Base-by-base conservation (phyloP, 1,284 basidiomycete species). In the Ceratobasidium sp. region DNA sequence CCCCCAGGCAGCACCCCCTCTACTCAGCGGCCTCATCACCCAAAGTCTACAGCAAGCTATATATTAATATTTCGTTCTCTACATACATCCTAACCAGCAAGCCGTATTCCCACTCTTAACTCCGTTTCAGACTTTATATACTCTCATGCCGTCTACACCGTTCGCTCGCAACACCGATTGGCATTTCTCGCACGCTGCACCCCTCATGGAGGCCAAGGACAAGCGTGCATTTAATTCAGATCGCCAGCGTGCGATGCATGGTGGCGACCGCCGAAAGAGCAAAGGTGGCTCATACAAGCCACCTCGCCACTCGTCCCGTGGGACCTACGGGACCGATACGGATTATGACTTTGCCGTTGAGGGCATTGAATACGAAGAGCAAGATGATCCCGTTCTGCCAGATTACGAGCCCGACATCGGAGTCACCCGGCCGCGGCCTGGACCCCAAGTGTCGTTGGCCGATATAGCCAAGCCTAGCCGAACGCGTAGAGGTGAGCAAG, bases 401-500 rank as follows among this genome's bases (percentile, higher is more conserved):
- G 46, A 67, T 1, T 36, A 21, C 10, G 28, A 55, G 26, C 53
- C 48, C 50, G 48, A 67, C 32, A 34, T 41, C 50, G 50, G 48
- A 41, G n/a, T n/a, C n/a, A n/a, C n/a, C n/a, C n/a, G n/a, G n/a
- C n/a, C n/a, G n/a, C 48, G 62, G 36, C 23, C 48, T 6, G 50
- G n/a, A 18, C 59, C 62, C 10, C 32, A 55, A 21, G 50, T 67
- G 16, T 23, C 48, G 23, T 53, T 67, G 62, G 62, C 62, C 32
- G 62, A 53, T 46, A 53, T 67, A 67, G 52, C 52, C 62, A 67
- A 67, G 50, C 62, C 62, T 23, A 50, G 32, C 6, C 62, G 62
- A 23, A 55, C 32, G 62, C 48, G 50, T 46, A 67, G 53, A 34
- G 62, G 62, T 67, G 34, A 39, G 62, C 50, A 5, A n/a, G n/a